These are phyloP conservation scores for Neofusicoccum sp. DNA, from an alignment of 2,329 filamentous ascomycete species.

Conservation along the genomic window DNA sequence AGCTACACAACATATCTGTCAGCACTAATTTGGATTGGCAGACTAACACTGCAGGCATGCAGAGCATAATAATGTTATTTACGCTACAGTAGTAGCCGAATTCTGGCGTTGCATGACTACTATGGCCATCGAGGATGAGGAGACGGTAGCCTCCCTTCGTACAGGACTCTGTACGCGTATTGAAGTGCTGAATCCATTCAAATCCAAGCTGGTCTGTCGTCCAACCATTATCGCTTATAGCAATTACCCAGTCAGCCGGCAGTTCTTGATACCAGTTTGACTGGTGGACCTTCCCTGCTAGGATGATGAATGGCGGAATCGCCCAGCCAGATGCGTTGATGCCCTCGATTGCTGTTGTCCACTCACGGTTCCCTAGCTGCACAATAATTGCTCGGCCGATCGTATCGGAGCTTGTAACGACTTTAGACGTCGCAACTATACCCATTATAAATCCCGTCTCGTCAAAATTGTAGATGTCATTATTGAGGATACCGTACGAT, in stretches of 20 bases:
- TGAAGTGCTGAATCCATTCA: constrained; percentile 21
- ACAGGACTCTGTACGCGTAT: constrained; percentile 23
- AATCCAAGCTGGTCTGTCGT: constrained; percentile 25
- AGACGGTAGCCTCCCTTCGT: constrained; percentile 22
- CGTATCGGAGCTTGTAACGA: too few species aligned
- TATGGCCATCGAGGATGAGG: constrained; percentile 25
- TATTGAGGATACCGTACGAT: neutral
- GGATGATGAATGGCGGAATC: constrained; percentile 30
- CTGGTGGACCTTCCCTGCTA: constrained; percentile 27
- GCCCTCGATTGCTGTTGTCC: too few species aligned
- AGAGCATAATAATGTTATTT: constrained; percentile 24
- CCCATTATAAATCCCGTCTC: neutral
- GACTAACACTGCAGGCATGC: constrained; percentile 18
- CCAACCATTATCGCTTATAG: constrained; percentile 25
- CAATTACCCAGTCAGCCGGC: neutral
- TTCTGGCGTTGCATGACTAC: constrained; percentile 23
- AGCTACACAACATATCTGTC: too few species aligned
- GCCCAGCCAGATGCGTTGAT: constrained; percentile 24
- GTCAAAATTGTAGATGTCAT: neutral
- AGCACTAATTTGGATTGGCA: too few species aligned
- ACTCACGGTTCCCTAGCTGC: too few species aligned
- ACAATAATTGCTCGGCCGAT: too few species aligned
- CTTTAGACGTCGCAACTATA: too few species aligned
- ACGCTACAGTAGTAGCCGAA: constrained; percentile 24
- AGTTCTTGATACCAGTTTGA: constrained; percentile 28